These are phyloP conservation scores for Mucor sp. DNA, from an alignment of 371 early-diverging fungal species.

Conservation along the genomic window DNA sequence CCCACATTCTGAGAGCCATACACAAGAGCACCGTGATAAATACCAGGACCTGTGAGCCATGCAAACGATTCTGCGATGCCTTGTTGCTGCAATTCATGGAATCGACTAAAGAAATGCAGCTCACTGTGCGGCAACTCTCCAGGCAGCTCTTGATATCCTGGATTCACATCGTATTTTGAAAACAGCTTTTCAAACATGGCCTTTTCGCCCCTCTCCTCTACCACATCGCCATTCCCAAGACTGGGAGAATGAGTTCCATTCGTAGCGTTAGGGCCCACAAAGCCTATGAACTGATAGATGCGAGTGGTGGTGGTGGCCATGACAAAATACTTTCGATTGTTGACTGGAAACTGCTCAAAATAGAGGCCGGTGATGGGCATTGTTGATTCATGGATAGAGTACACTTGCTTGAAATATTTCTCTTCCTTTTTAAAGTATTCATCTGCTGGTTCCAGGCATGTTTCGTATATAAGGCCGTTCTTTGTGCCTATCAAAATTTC, in stretches of 20 bases:
- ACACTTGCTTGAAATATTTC: constrained; percentile 72
- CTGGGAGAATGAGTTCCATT: constrained; percentile 6
- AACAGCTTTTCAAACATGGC: constrained; percentile 68
- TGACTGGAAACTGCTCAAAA: constrained; percentile 73
- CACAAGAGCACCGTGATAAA: constrained; percentile 70
- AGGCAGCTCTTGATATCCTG: constrained; percentile 79
- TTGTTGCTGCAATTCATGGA: constrained; percentile 65
- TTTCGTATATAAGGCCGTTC: constrained; percentile 85
- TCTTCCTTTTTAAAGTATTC: constrained; percentile 85
- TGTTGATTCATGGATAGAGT: constrained; percentile 48
- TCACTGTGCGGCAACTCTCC: constrained; percentile 60
- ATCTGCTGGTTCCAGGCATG: constrained; percentile 80
- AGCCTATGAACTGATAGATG: constrained; percentile 87
- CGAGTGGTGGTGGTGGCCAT: constrained; percentile 77
- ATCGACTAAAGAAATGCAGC: constrained; percentile 69
- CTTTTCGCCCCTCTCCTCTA: constrained; percentile 31
- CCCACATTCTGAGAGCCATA: constrained; percentile 34
- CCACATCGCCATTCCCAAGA: constrained; percentile 5
- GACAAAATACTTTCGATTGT: constrained; percentile 66
- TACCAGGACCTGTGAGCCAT: constrained; percentile 84
- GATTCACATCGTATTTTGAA: constrained; percentile 59
- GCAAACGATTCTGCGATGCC: constrained; percentile 74
- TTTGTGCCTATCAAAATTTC: constrained; percentile 82
- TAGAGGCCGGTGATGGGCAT: constrained; percentile 80
- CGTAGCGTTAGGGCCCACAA: constrained; percentile 30